Base-by-base conservation (phyloP, 2,329 filamentous ascomycete genomes). In the Rhinocladiella mackenziei region DNA sequence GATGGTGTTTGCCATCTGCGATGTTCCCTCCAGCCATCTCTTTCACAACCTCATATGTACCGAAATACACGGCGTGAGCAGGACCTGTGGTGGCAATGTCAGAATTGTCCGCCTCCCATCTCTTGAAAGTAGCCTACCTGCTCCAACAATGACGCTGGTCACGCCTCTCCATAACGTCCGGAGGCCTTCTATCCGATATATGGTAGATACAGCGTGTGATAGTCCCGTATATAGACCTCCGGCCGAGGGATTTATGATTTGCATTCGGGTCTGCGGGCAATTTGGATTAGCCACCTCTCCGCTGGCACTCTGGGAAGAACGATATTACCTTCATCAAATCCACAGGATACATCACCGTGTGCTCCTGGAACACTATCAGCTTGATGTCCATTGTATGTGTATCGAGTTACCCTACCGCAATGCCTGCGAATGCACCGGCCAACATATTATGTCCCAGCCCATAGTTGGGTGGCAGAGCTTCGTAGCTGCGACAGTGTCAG, bases 301-400 rank as follows among this genome's bases (percentile, higher is more conserved):
- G 25, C 43, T 5, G 34, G 14, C 29, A 32, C 7, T 10, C 10
- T 14, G 14, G 34, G 40, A 29, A 40, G 37, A 44, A 65, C 55
- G 57, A 18, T 17, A 10, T 17, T 66, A 96, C 92, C 84, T 98
- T 98, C 64, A 98, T 85, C 57, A 94, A 81, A 72, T 98, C 92
- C 63, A 98, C 86, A 14, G 92, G 92, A 65, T 98, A 98, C 92
- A 98, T 97, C 60, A 95, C 89, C 48, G 91, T 94, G 69, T 97
- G 91, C 72, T 97, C 91, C 89, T 96, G 28, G 14, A 41, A 28
- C 5, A 5, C 1, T 23, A 38, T 57, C 51, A 56, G 49, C 29
- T 10, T 13, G 23, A 19, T 10, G 6, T 32, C 22, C 10, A 18
- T 38, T 29, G 32, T 29, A 23, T 14, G 5, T 11, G 22, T 38